Percentiles rank a stretch among this genome's conserved stretches.
These are phyloP conservation scores for Elsinoe arachidis DNA, from an alignment of 2,329 filamentous ascomycete genomes.

Conservation along the genomic window DNA sequence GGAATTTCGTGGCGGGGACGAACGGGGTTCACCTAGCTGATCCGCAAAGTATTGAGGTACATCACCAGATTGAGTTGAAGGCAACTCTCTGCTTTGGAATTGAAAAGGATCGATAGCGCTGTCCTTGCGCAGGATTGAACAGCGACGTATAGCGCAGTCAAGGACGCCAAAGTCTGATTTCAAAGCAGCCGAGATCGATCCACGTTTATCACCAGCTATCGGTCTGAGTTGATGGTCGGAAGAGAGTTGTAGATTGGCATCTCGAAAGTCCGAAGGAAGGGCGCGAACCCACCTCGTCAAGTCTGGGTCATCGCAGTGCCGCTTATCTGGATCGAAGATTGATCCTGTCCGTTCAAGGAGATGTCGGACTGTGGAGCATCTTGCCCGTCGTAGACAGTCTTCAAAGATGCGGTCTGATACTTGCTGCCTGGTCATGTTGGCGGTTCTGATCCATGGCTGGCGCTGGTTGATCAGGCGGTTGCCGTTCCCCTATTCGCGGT, in stretches of 20 bases:
- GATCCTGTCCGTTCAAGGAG: background rate
- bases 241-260: background rate
- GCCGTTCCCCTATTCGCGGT: background rate
- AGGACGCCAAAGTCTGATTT: background rate
- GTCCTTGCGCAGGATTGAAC: background rate
- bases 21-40: too few species aligned
- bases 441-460: conserved; percentile 2
- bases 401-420: background rate
- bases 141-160: background rate
- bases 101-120: background rate
- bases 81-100: background rate
- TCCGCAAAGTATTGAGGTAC: background rate
- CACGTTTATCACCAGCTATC: background rate
- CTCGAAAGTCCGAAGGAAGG: background rate
- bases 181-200: background rate
- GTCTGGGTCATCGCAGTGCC: background rate
- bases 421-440: conserved; percentile 5
- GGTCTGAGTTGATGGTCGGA: background rate
- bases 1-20: too few species aligned
- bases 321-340: background rate
- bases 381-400: background rate
- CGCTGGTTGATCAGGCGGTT: background rate
- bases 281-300: background rate
- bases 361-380: background rate
- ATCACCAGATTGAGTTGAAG: background rate